These are phyloP conservation scores for Hericium rajendrae DNA, from an alignment of 768 basidiomycete species.

Conservation along the genomic window DNA sequence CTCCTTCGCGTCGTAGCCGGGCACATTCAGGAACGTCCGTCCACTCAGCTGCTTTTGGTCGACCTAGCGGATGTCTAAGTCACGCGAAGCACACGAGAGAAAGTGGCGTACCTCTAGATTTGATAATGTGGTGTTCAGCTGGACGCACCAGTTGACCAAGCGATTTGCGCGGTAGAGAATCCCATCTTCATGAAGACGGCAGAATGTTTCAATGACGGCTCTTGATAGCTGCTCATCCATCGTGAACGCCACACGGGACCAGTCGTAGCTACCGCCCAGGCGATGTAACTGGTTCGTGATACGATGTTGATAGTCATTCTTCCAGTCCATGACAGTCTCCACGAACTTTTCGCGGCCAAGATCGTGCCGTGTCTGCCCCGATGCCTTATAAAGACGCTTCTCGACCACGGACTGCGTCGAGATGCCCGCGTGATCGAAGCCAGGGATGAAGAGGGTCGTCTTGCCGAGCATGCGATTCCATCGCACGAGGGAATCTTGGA, in stretches of 20 bases:
- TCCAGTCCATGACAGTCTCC: constrained; percentile 91
- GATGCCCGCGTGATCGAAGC: constrained; percentile 98
- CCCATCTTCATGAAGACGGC: constrained; percentile 82
- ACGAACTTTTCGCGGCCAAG: constrained; percentile 91
- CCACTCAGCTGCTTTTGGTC: constrained; percentile 87
- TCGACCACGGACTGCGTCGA: constrained; percentile 98
- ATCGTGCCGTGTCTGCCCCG: constrained; percentile 81
- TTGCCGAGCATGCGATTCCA: constrained; percentile 98
- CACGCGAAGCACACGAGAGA: not conserved
- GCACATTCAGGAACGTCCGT: constrained; percentile 78
- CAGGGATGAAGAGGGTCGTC: constrained; percentile 83
- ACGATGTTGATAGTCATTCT: constrained; percentile 93
- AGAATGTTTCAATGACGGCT: constrained; percentile 90
- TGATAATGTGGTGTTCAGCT: constrained; percentile 93
- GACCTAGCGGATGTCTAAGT: constrained; percentile 38
- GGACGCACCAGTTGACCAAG: constrained; percentile 96
- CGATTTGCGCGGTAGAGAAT: constrained; percentile 92
- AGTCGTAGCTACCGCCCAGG: constrained; percentile 90
- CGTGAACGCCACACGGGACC: constrained; percentile 91
- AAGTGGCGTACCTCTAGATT: constrained; percentile 71
- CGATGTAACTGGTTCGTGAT: constrained; percentile 85
- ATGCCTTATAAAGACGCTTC: constrained; percentile 76
- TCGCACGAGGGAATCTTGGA: constrained; percentile 83
- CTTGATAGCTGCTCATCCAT: constrained; percentile 83
- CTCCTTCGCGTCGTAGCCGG: constrained; percentile 93